These are phyloP conservation scores for Erodium chrysanthum DNA, from an alignment of 441 rosid genomes.

Conservation along the genomic window DNA sequence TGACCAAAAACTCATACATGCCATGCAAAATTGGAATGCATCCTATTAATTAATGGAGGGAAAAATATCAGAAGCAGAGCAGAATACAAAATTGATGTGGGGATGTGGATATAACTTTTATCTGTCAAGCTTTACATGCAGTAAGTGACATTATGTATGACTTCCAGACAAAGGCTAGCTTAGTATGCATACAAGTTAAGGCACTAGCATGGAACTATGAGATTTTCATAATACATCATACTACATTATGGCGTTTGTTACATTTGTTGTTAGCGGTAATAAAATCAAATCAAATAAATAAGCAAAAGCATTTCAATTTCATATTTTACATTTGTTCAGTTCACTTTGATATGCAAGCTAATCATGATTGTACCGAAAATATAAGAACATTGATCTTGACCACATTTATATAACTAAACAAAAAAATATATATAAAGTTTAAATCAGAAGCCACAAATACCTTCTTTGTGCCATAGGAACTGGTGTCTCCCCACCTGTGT, in stretches of 20 bases:
- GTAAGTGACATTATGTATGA: neutral
- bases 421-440: too few relatives aligned
- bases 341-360: neutral
- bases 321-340: neutral
- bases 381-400: neutral
- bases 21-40: neutral
- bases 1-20: conserved; percentile 4
- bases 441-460: conserved; percentile 25
- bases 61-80: conserved; percentile 7
- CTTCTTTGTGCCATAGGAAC: conserved; percentile 64
- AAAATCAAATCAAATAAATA: too few relatives aligned
- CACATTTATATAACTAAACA: neutral
- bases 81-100: neutral
- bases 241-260: neutral
- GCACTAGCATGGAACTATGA: neutral
- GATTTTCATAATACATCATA: neutral
- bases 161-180: neutral
- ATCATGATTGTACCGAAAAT: neutral
- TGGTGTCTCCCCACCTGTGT: conserved; percentile 70
- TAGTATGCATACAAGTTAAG: neutral
- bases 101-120: neutral
- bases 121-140: neutral
- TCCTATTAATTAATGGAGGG: conserved; percentile 1
- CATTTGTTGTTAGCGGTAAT: too few relatives aligned
- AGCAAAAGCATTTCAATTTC: too few relatives aligned